These are phyloP conservation scores for Suhomyces sp. DNA, from an alignment of 805 yeast species.

Conservation along the genomic window DNA sequence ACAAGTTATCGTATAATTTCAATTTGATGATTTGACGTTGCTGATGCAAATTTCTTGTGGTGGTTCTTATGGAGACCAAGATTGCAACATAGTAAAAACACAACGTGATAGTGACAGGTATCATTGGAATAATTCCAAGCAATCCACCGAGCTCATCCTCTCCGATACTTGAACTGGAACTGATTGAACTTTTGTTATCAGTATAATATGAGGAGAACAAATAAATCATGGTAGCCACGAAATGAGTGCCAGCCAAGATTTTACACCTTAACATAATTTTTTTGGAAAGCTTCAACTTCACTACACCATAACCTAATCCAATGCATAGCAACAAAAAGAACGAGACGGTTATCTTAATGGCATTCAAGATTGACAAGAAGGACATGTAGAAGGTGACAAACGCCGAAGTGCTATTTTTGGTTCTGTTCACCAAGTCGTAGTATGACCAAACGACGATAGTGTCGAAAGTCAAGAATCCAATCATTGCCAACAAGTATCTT, in stretches of 20 bases:
- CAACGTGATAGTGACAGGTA: slow-evolving; percentile 72
- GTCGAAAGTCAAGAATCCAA: slow-evolving; percentile 77
- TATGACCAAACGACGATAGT: slow-evolving; percentile 88
- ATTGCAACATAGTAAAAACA: slow-evolving; percentile 72
- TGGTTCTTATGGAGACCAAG: slow-evolving; percentile 67
- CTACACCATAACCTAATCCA: slow-evolving; percentile 92
- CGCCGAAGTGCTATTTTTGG: slow-evolving; percentile 47
- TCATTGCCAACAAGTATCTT: slow-evolving; percentile 83
- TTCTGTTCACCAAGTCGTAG: slow-evolving; percentile 74
- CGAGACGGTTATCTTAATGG: slow-evolving; percentile 77
- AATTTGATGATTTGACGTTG: slow-evolving; percentile 92
- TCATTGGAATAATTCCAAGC: slow-evolving; percentile 53
- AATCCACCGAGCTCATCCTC: slow-evolving; percentile 46
- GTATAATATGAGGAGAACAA: slow-evolving; percentile 33
- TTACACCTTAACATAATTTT: slow-evolving; percentile 62
- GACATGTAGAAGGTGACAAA: slow-evolving; percentile 69
- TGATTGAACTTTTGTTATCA: slow-evolving; percentile 22
- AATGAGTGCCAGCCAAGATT: slow-evolving; percentile 40
- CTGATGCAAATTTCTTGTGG: slow-evolving; percentile 68
- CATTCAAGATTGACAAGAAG: slow-evolving; percentile 73
- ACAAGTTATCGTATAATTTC: slow-evolving; percentile 75
- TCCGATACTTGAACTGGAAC: slow-evolving; percentile 42
- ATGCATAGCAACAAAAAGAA: slow-evolving; percentile 84
- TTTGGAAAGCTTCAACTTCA: slow-evolving; percentile 77
- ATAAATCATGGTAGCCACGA: slow-evolving; percentile 33